Evolutionary conservation across 2,329 filamentous ascomycete genomes (phyloP), one percentile per base, ranked within the genome.

Genomic region (Penicillium rolfsii): DNA sequence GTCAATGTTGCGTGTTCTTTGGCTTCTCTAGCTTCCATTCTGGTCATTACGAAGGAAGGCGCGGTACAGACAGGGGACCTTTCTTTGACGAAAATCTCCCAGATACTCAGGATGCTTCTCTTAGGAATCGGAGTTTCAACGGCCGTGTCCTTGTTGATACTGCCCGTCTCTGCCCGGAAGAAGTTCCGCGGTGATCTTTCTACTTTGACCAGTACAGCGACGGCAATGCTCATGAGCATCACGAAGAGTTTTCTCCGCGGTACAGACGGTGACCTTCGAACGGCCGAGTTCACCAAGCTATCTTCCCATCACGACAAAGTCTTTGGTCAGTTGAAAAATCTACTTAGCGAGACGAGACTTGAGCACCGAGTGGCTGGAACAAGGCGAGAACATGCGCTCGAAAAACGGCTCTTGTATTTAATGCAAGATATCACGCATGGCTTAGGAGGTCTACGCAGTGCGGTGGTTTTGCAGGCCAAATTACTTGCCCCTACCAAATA

Each of bases 11-110:
- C 90, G 52, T 92, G 90, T 67, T 97, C 93, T 30, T 81, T 97
- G 66, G 87, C 93, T 8, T 94, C 91, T 36, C 87, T 98, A 59
- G 91, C 91, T 53, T 91, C 95, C 64, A 96, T 97, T 71, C 93
- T 91, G 2, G 87, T 96, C 46, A 81, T 97, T 63, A 97, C 94
- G 12, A 96, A 96, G 76, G 94, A 97, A 76, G 93, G 92, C 54
- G 88, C 92, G 2, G 88, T 97, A 0, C 91, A 96, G 70, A 87
- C 85, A 36, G 91, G 91, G 5, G 88, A 89, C 53, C 93, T 97
- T 70, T 93, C 90, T 0, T 87, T 90, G 67, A 87, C 87, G 59
- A 96, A 96, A 76, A 89, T 97, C 55, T 81, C 87, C 0, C 91
- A 96, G 74, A 88, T 94, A 26, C 79, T 95, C 68, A 91, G 93